These are phyloP conservation scores for Sanghuangporus weigelae DNA, from an alignment of 1,284 basidiomycete species.

Conservation along the genomic window DNA sequence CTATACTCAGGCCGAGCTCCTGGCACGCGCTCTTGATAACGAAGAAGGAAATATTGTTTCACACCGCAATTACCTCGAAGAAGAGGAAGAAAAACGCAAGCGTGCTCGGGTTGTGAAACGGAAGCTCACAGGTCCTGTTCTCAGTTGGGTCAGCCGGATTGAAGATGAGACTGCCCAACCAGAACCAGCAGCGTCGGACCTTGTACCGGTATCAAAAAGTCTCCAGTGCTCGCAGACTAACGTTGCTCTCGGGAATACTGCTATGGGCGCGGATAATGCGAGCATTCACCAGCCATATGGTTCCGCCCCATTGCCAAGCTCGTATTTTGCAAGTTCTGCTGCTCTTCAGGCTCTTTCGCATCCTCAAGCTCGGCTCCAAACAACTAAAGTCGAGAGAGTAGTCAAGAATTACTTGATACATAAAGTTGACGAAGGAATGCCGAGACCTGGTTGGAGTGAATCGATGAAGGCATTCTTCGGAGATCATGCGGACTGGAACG, in stretches of 20 bases:
- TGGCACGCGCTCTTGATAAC: constrained; percentile 75
- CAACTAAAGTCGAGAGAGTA: constrained; percentile 38
- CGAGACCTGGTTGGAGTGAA: constrained; percentile 57
- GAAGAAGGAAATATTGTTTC: constrained; percentile 82
- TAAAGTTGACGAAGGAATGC: constrained; percentile 41
- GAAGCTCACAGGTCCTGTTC: constrained; percentile 60
- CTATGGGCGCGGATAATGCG: neutral
- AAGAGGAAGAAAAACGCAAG: constrained; percentile 78
- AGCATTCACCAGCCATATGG: neutral
- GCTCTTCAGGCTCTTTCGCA: constrained; percentile 16
- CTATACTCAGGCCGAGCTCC: constrained; percentile 75
- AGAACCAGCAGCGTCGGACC: neutral
- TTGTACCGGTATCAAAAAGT: neutral
- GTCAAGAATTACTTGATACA: constrained; percentile 63
- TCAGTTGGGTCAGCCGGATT: constrained; percentile 67
- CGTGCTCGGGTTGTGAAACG: constrained; percentile 57
- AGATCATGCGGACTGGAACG: constrained; percentile 65
- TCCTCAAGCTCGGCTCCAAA: constrained; percentile 21
- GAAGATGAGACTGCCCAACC: constrained; percentile 42
- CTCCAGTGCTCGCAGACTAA: neutral
- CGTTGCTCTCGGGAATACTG: neutral
- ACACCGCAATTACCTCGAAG: constrained; percentile 68
- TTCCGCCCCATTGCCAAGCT: neutral
- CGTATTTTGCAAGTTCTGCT: neutral
- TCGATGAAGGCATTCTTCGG: constrained; percentile 79